phyloP scores from a whole-genome alignment of 1,284 basidiomycete genomes.

The Schizophyllum commune region DNA sequence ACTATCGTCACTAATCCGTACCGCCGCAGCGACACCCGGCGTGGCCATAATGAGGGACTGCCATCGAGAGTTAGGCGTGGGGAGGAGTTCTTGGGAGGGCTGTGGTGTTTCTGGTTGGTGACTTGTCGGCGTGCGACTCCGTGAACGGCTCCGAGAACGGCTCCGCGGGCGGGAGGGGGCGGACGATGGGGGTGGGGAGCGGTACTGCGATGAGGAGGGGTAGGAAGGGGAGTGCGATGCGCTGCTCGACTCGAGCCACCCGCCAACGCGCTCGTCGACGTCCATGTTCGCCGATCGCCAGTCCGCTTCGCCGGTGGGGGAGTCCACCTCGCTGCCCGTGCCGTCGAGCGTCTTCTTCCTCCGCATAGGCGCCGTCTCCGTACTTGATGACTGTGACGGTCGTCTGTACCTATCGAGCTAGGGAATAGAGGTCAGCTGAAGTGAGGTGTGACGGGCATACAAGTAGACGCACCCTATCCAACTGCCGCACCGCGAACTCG shows the following conservation, averaged over 20 bases:
- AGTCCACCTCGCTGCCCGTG: background rate
- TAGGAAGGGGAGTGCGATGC: background rate
- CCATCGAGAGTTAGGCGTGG: background rate
- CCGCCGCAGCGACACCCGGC: background rate
- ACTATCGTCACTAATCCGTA: background rate
- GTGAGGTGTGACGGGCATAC: too few species aligned
- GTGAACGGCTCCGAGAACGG: background rate
- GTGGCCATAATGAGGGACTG: background rate
- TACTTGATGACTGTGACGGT: conserved; percentile 2
- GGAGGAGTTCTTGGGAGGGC: background rate
- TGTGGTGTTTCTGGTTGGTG: background rate
- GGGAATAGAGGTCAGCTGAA: too few species aligned
- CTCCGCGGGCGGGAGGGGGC: background rate
- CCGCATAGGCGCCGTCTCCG: background rate
- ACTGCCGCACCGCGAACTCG: conserved; percentile 80
- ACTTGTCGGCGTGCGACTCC: background rate
- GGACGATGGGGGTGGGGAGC: background rate
- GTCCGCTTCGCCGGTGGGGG: background rate
- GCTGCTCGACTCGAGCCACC: background rate
- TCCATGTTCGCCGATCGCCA: background rate
- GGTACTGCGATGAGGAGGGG: background rate
- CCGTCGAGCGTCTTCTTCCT: background rate
- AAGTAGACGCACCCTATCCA: conserved; percentile 64
- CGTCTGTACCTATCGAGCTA: background rate
- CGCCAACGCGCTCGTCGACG: background rate